These are phyloP conservation scores for Aspergillus sp. DNA, from an alignment of 2,329 filamentous ascomycete species.

Conservation along the genomic window DNA sequence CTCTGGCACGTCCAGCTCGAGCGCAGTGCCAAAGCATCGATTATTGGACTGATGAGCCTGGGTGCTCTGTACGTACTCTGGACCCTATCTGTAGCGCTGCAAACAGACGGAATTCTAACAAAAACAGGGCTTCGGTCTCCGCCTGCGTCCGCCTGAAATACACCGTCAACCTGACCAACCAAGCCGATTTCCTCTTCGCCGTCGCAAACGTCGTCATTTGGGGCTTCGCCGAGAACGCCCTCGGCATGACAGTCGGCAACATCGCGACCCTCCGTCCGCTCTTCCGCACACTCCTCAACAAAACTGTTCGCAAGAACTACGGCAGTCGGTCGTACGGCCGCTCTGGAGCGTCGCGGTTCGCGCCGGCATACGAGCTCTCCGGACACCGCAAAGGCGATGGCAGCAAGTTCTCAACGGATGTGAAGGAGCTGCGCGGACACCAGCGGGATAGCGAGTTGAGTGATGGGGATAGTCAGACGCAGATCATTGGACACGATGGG, in stretches of 20 bases:
- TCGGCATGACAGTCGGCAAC: slow-evolving; percentile 50
- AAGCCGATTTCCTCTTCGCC: slow-evolving; percentile 40
- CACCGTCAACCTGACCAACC: slow-evolving; percentile 40
- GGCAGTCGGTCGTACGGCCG: slow-evolving; percentile 5
- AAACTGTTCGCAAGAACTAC: slow-evolving; percentile 15
- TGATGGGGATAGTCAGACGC: slow-evolving; percentile 21
- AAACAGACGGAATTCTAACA: not conserved
- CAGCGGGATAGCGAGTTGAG: slow-evolving; percentile 8
- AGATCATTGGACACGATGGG: slow-evolving; percentile 16
- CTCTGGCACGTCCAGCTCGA: slow-evolving; percentile 46
- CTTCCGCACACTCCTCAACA: slow-evolving; percentile 26
- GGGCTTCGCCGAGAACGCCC: slow-evolving; percentile 50
- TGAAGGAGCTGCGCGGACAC: slow-evolving; percentile 1
- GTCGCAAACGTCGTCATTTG: slow-evolving; percentile 45
- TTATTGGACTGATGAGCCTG: slow-evolving; percentile 43
- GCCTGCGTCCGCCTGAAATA: slow-evolving; percentile 43
- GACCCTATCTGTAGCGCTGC: not conserved
- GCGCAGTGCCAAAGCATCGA: slow-evolving; percentile 44
- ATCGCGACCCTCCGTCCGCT: slow-evolving; percentile 47
- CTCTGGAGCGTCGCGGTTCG: slow-evolving; percentile 5
- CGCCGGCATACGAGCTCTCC: slow-evolving; percentile 16
- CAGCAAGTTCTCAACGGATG: slow-evolving; percentile 7
- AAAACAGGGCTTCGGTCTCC: slow-evolving; percentile 26
- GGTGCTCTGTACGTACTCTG: slow-evolving; percentile 44
- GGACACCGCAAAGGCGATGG: slow-evolving; percentile 12